A percentile compares a stretch with the other conserved stretches of the same genome.
These are phyloP conservation scores for Trypanosomatidae sp. DNA, from an alignment of 208 protist species.

Conservation along the genomic window DNA sequence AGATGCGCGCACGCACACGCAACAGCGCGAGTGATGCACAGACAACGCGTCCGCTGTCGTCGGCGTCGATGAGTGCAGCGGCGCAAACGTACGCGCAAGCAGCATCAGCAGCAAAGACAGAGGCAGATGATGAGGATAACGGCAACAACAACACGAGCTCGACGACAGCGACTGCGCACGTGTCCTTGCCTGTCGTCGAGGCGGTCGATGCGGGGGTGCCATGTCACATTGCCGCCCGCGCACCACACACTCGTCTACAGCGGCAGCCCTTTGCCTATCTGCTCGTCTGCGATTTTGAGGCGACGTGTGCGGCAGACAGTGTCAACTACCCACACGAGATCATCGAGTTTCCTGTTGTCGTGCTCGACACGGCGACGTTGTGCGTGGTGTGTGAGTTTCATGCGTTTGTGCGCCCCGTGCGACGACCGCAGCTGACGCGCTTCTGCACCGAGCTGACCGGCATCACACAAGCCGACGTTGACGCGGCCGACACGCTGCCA, in stretches of 20 bases:
- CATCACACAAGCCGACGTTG: conserved; percentile 88
- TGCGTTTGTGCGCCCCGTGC: conserved; percentile 79
- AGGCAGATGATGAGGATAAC: too few relatives aligned
- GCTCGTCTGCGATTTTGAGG: conserved; percentile 89
- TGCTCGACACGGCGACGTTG: conserved; percentile 58
- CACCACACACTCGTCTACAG: conserved; percentile 18
- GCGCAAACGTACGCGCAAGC: too few relatives aligned
- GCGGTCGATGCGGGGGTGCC: too few relatives aligned
- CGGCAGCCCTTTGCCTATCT: conserved; percentile 83
- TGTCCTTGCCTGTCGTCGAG: not conserved
- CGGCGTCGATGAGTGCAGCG: too few relatives aligned
- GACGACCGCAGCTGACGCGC: conserved; percentile 53
- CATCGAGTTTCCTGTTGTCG: conserved; percentile 93
- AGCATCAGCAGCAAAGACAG: too few relatives aligned
- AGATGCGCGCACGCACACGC: too few relatives aligned
- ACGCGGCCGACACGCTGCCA: conserved; percentile 47
- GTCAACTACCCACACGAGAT: conserved; percentile 88
- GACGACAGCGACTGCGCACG: not conserved
- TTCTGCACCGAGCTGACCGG: conserved; percentile 94
- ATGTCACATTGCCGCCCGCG: conserved; percentile 14
- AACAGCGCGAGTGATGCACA: too few relatives aligned
- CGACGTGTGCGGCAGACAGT: conserved; percentile 66
- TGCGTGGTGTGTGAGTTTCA: conserved; percentile 77
- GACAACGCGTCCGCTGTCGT: too few relatives aligned
- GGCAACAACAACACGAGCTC: too few relatives aligned